Conservation (phyloP, 2,329 filamentous ascomycete genomes). For the Curvularia lunata region DNA sequence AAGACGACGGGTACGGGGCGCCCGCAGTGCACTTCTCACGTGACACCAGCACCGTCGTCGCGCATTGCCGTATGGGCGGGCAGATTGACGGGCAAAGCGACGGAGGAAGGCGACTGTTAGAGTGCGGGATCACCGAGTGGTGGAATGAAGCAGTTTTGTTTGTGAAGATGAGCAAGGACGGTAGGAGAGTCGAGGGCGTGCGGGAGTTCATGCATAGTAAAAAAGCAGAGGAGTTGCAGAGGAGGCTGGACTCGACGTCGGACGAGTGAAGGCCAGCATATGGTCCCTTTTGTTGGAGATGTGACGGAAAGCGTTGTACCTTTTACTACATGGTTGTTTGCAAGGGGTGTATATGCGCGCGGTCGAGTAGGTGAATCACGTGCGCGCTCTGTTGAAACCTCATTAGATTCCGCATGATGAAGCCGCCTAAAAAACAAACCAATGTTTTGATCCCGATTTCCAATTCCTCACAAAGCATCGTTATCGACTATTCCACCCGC, state of each 20-base stretch:
- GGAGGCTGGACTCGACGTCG: slow-evolving; percentile 50
- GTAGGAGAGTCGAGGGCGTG: slow-evolving; percentile 32
- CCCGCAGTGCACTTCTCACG: slow-evolving; percentile 27
- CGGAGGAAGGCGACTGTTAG: slow-evolving; percentile 24
- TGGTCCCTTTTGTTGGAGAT: neutral
- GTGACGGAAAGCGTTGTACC: too few species aligned
- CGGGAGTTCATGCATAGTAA: slow-evolving; percentile 54
- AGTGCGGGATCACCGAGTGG: slow-evolving; percentile 29
- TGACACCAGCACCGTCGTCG: slow-evolving; percentile 45
- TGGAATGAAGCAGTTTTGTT: slow-evolving; percentile 38
- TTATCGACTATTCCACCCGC: too few species aligned
- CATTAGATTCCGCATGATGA: neutral
- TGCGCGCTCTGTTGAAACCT: neutral
- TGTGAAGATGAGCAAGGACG: slow-evolving; percentile 32
- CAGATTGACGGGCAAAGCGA: slow-evolving; percentile 27
- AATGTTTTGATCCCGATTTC: neutral
- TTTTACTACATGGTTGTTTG: neutral
- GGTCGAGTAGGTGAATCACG: neutral
- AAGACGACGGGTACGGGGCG: slow-evolving; percentile 43
- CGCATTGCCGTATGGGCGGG: slow-evolving; percentile 42
- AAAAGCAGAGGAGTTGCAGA: slow-evolving; percentile 43
- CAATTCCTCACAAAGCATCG: neutral
- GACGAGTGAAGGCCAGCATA: slow-evolving; percentile 5
- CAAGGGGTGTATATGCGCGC: neutral
- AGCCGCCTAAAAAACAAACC: neutral